phyloP scores from a whole-genome alignment of 495 filamentous ascomycete genomes.

The Aspergillus affinis region DNA sequence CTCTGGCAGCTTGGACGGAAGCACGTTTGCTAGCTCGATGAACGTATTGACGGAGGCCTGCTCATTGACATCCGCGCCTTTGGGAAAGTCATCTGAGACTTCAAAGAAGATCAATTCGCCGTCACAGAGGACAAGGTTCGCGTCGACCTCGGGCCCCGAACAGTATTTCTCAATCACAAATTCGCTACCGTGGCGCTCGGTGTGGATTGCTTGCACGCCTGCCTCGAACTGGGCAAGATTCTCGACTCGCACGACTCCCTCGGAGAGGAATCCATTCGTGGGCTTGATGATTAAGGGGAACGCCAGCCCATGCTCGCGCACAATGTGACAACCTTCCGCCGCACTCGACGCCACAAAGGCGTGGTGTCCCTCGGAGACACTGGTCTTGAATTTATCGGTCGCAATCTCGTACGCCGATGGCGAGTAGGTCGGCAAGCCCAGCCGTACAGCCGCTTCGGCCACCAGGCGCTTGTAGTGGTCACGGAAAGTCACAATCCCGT shows the following conservation, averaged over 20 bases:
- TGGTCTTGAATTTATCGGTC: neutral
- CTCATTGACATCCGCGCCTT: constrained; percentile 34
- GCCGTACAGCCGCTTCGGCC: neutral
- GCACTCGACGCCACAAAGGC: neutral
- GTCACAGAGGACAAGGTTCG: constrained; percentile 49
- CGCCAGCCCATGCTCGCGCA: constrained; percentile 15
- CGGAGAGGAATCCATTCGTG: constrained; percentile 37
- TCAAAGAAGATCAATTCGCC: constrained; percentile 53
- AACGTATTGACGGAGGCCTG: neutral
- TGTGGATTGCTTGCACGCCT: constrained; percentile 2
- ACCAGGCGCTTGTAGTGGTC: neutral
- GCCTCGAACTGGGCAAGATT: constrained; percentile 25
- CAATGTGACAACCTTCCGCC: neutral
- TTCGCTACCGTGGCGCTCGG: constrained; percentile 4
- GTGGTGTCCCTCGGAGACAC: neutral
- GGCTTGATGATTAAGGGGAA: constrained; percentile 51
- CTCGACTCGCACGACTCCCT: constrained; percentile 43
- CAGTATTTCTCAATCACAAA: constrained; percentile 33
- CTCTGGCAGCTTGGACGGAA: constrained; percentile 4
- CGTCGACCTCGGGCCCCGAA: constrained; percentile 53
- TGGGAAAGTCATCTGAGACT: constrained; percentile 52
- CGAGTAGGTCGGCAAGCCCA: neutral
- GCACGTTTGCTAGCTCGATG: constrained; percentile 1
- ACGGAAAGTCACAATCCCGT: constrained; percentile 8
- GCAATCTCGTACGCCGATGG: neutral